These are phyloP conservation scores for Hanseniaspora nectarophila DNA, from an alignment of 805 yeast genomes.

Conservation along the genomic window DNA sequence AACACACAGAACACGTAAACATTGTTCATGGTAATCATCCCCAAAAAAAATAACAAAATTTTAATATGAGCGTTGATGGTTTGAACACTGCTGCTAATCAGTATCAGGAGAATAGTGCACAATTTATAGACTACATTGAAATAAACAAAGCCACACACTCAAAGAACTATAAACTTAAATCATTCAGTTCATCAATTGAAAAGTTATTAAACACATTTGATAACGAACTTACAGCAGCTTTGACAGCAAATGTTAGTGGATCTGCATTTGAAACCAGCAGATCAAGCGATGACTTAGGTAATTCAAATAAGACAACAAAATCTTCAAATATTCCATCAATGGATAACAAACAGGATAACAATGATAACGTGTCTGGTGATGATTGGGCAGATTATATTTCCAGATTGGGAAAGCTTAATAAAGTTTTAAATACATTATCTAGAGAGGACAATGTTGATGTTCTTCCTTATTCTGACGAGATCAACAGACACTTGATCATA, in stretches of 20 bases:
- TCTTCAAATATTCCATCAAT: not conserved
- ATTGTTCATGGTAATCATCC: no score
- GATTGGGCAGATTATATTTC: slow-evolving; percentile 99
- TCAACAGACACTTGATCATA: slow-evolving; percentile 60
- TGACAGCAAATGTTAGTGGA: not conserved
- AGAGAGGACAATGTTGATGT: slow-evolving; percentile 22
- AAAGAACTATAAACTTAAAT: slow-evolving; percentile 49
- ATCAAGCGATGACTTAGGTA: not conserved
- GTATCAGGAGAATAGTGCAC: not conserved
- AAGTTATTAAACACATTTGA: slow-evolving; percentile 56
- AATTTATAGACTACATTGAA: not conserved
- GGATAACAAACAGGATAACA: not conserved
- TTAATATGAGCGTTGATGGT: not conserved
- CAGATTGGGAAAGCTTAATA: slow-evolving; percentile 64
- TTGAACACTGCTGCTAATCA: not conserved
- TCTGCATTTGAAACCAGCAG: not conserved
- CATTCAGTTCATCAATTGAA: slow-evolving; percentile 55
- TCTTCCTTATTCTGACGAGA: slow-evolving; percentile 56
- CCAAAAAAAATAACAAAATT: not conserved
- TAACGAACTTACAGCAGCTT: not conserved
- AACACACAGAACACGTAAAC: not conserved
- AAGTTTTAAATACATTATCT: slow-evolving; percentile 38
- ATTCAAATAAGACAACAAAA: not conserved
- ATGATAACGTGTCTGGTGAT: slow-evolving; percentile 46
- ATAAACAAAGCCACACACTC: not conserved